phyloP scores from a whole-genome alignment of 192 early-diverging fungal species.

The Mortierella hygrophila region DNA sequence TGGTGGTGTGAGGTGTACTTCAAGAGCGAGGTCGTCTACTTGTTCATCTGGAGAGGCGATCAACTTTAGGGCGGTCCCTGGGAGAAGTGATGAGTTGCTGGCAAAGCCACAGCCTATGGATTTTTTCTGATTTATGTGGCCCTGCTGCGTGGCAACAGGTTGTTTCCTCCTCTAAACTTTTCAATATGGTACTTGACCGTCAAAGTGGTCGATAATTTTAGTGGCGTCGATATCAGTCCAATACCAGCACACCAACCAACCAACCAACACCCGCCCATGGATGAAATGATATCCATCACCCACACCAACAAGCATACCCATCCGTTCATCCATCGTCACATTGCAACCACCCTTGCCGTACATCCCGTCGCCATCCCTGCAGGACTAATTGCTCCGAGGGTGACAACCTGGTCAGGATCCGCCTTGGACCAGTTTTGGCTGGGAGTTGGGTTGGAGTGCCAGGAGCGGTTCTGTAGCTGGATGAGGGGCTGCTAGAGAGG shows the following conservation, averaged over 20 bases:
- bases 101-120: slow-evolving; percentile 2
- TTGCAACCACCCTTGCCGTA: neutral
- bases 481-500: neutral
- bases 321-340: slow-evolving; percentile 18
- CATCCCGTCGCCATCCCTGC: neutral
- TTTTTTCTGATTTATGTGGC: neutral
- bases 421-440: neutral
- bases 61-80: neutral
- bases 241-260: neutral
- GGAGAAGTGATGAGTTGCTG: neutral
- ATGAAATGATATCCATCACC: neutral
- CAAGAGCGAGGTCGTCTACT: neutral
- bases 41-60: neutral
- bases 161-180: slow-evolving; percentile 34
- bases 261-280: neutral
- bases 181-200: slow-evolving; percentile 32
- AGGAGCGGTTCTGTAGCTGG: neutral
- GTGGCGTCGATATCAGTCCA: neutral
- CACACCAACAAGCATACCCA: neutral
- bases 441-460: neutral
- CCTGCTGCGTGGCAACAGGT: neutral
- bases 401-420: neutral
- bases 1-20: neutral
- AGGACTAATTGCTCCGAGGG: neutral
- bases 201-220: slow-evolving; percentile 9